phyloP scores from a whole-genome alignment of 2,329 filamentous ascomycete genomes.

The Neonectria punicea region DNA sequence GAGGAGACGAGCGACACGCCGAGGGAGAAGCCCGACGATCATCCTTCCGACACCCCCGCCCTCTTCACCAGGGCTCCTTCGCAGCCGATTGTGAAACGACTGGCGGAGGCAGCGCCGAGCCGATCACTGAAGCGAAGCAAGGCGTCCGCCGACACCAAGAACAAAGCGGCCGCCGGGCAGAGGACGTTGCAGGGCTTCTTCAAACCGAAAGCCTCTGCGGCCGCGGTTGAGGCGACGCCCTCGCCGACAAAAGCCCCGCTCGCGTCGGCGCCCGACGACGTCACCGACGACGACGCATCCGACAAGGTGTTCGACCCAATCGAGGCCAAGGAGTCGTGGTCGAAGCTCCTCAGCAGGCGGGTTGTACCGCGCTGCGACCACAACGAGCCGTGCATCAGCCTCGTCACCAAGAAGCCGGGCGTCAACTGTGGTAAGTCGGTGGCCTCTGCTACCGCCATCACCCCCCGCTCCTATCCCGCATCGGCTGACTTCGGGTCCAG shows the following conservation, averaged over 20 bases:
- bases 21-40: conserved; percentile 2
- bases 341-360: conserved; percentile 81
- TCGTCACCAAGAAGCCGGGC: conserved; percentile 89
- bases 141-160: conserved; percentile 44
- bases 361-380: conserved; percentile 86
- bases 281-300: conserved; percentile 14
- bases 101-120: conserved; percentile 11
- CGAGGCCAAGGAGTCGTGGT: conserved; percentile 84
- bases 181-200: conserved; percentile 83
- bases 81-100: conserved; percentile 30
- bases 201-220: conserved; percentile 56
- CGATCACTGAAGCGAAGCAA: conserved; percentile 43
- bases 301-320: conserved; percentile 73
- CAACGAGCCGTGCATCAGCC: conserved; percentile 83
- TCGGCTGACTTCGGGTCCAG: conserved; percentile 47
- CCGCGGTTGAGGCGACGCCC: conserved; percentile 21
- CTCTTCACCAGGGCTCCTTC: conserved; percentile 4
- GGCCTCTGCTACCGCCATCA: background rate
- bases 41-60: background rate
- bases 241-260: conserved; percentile 29
- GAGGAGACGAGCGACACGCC: background rate
- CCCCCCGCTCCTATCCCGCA: too few species aligned
- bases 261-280: background rate
- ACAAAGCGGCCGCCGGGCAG: conserved; percentile 51
- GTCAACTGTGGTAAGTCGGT: conserved; percentile 74